These are phyloP conservation scores for Insectozyma bohioensis DNA, from an alignment of 1,139 yeast genomes.

Conservation along the genomic window DNA sequence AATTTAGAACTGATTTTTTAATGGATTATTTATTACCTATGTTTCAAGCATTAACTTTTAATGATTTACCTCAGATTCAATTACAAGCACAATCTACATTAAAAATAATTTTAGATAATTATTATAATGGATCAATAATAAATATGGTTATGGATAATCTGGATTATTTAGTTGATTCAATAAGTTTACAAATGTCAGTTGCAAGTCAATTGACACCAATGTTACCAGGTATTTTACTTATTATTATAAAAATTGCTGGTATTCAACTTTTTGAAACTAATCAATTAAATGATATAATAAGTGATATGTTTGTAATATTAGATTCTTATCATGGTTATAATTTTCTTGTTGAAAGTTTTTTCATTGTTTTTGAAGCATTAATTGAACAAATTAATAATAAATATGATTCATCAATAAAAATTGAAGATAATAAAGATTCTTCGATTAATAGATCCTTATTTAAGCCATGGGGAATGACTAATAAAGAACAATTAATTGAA, in stretches of 20 bases:
- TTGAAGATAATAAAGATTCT: slow-evolving; percentile 5
- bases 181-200: slow-evolving; percentile 66
- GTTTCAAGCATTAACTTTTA: slow-evolving; percentile 35
- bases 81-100: slow-evolving; percentile 29
- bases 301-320: slow-evolving; percentile 70
- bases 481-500: slow-evolving; percentile 35
- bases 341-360: slow-evolving; percentile 69
- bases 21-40: slow-evolving; percentile 34
- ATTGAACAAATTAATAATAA: slow-evolving; percentile 50
- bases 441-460: slow-evolving; percentile 22
- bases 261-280: slow-evolving; percentile 50
- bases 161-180: slow-evolving; percentile 77
- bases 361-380: slow-evolving; percentile 67
- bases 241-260: slow-evolving; percentile 71
- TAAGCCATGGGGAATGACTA: slow-evolving; percentile 58
- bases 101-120: slow-evolving; percentile 43
- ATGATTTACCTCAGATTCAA: slow-evolving; percentile 29
- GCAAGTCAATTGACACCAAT: slow-evolving; percentile 68
- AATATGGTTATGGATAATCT: slow-evolving; percentile 62
- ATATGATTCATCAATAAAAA: slow-evolving; percentile 25
- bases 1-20: slow-evolving; percentile 31
- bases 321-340: slow-evolving; percentile 86
- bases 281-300: slow-evolving; percentile 69
- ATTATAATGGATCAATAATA: slow-evolving; percentile 59
- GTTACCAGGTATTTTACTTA: slow-evolving; percentile 66